Percentiles rank a stretch among this genome's conserved stretches.
These are phyloP conservation scores for Rhodotorula sphaerocarpa DNA, from an alignment of 768 basidiomycete genomes.

Conservation along the genomic window DNA sequence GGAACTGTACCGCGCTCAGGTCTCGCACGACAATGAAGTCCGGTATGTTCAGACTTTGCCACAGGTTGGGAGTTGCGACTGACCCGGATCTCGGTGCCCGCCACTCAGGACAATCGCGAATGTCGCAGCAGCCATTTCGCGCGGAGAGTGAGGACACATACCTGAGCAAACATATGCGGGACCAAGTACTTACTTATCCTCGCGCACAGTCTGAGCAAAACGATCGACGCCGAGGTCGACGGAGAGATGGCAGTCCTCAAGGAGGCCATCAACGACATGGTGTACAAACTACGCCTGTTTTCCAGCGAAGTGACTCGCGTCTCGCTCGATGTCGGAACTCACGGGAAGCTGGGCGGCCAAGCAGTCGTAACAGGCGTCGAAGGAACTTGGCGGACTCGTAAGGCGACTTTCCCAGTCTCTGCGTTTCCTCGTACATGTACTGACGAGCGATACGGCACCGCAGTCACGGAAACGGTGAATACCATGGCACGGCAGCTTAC, in stretches of 20 bases:
- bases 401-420: background rate
- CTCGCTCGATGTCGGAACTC: constrained; percentile 46
- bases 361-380: constrained; percentile 45
- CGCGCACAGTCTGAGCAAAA: constrained; percentile 44
- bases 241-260: constrained; percentile 50
- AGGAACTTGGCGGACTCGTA: constrained; percentile 54
- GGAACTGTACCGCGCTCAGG: constrained; percentile 27
- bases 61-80: no score
- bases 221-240: constrained; percentile 49
- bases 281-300: constrained; percentile 70
- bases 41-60: constrained; percentile 6
- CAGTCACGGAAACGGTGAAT: constrained; percentile 39
- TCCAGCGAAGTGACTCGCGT: constrained; percentile 73
- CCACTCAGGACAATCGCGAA: constrained; percentile 35
- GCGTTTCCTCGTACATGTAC: background rate
- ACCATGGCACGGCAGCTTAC: constrained; percentile 38
- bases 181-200: background rate
- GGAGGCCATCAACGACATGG: constrained; percentile 50
- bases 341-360: constrained; percentile 59
- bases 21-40: constrained; percentile 35
- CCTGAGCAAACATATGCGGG: background rate
- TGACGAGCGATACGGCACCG: background rate
- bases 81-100: background rate
- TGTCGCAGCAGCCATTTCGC: constrained; percentile 38
- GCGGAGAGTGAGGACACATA: constrained; percentile 19